Evolutionary conservation across 73 alveolate species (phyloP), one percentile per base, ranked within the genome.

Genomic region (Paramecium sonneborni): DNA sequence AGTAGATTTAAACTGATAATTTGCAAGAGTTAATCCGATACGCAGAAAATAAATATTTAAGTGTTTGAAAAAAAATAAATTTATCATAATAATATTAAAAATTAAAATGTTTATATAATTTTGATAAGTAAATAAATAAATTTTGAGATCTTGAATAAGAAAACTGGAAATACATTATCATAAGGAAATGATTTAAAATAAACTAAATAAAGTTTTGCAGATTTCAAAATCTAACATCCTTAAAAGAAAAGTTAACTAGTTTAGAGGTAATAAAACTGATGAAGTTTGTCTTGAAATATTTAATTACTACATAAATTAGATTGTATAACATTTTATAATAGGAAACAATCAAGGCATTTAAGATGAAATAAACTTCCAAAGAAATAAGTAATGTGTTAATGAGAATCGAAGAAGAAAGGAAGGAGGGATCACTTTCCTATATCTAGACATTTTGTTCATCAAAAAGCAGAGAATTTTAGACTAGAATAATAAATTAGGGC

Each of bases 381-480:
- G 92, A 97, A 96, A 88, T 99, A 97, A 93, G 99, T 97, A 98
- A 95, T 79, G 99, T 97, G 93, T 94, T 98, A 88, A 93, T 93
- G 92, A 96, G 98, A 79, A 99, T 98, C 12, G 99, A 98, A 89
- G 99, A 97, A 48, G 99, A 97, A 85, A 96, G 96, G 99, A 98
- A 97, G 87, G 88, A 98, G 88, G 6, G 10, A 68, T 68, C 23
- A 10, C 5, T 18, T 23, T 18, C 20, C 5, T 23, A 8, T 68
- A 57, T 68, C 9, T 68, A 89, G 96, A 88, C 96, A 92, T 39
- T 92, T 92, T 46, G 92, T 93, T 38, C 96, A 92, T 91, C 92
- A 95, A 85, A 95, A 95, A 85, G 95, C 97, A 20, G 99, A 96
- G 67, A 96, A 95, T 92, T 85, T 92, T 32, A 87, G 97, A 69